phyloP scores from a whole-genome alignment of 2,329 filamentous ascomycete genomes.

The Penicillium sp. region DNA sequence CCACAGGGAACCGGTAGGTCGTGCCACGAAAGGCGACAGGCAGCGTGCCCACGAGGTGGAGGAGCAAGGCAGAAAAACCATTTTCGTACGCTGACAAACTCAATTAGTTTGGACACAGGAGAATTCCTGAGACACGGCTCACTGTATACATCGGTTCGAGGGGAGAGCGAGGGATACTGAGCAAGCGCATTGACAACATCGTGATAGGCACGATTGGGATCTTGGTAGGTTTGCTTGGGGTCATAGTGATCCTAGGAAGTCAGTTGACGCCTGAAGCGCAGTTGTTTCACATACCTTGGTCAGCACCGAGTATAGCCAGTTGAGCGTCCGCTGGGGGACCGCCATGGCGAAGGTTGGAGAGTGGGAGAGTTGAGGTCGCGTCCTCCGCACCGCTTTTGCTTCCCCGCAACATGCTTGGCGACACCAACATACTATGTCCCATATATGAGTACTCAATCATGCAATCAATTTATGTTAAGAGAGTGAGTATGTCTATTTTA shows the following conservation, averaged over 20 bases:
- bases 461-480: too few relatives aligned
- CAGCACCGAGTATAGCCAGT: slow-evolving; percentile 91
- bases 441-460: too few relatives aligned
- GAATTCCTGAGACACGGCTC: slow-evolving; percentile 33
- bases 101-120: too few relatives aligned
- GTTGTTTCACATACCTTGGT: slow-evolving; percentile 57
- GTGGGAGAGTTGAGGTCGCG: slow-evolving; percentile 5
- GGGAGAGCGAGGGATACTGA: slow-evolving; percentile 70
- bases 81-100: slow-evolving; percentile 70
- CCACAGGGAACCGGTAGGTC: slow-evolving; percentile 84
- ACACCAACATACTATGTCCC: too few relatives aligned
- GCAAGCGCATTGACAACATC: slow-evolving; percentile 79
- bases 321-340: slow-evolving; percentile 82
- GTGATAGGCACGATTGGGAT: slow-evolving; percentile 87
- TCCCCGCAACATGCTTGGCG: too few relatives aligned
- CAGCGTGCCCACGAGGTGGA: slow-evolving; percentile 79
- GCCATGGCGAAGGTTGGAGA: slow-evolving; percentile 35
- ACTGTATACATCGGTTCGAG: slow-evolving; percentile 95
- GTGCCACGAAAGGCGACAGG: slow-evolving; percentile 87
- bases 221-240: slow-evolving; percentile 72
- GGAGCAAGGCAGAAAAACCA: slow-evolving; percentile 76
- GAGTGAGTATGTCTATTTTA: too few relatives aligned
- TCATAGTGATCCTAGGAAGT: slow-evolving; percentile 33
- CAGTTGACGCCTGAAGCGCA: slow-evolving; percentile 2
- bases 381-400: slow-evolving; percentile 9